These are phyloP conservation scores for Rugosomyces carneus DNA, from an alignment of 1,284 basidiomycete genomes.

Conservation along the genomic window DNA sequence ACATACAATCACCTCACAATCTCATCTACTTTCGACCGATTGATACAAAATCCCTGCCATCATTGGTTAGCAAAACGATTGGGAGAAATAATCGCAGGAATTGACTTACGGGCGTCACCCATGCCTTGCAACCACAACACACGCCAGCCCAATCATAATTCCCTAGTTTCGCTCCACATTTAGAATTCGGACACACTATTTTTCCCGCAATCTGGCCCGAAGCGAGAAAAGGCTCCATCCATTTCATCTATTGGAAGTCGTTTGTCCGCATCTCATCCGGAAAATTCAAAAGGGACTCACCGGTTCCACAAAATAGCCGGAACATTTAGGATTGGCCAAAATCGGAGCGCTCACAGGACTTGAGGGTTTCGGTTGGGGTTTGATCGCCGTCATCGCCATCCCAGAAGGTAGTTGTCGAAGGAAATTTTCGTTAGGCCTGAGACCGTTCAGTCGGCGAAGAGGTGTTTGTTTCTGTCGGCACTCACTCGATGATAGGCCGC, in stretches of 20 bases:
- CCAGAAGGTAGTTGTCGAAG: constrained; percentile 50
- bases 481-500: constrained; percentile 67
- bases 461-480: constrained; percentile 9
- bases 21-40: constrained; percentile 87
- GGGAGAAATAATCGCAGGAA: background rate
- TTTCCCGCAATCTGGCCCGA: constrained; percentile 79
- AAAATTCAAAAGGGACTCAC: constrained; percentile 38
- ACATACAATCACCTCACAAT: constrained; percentile 34
- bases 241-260: constrained; percentile 76
- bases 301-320: constrained; percentile 95
- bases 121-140: constrained; percentile 85
- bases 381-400: constrained; percentile 25
- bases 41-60: constrained; percentile 83
- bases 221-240: constrained; percentile 86
- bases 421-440: constrained; percentile 80
- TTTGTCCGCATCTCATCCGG: background rate
- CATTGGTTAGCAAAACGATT: background rate
- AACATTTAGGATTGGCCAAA: constrained; percentile 73
- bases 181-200: constrained; percentile 86
- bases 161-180: constrained; percentile 87
- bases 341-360: constrained; percentile 52
- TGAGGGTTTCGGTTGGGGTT: constrained; percentile 5
- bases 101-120: constrained; percentile 80
- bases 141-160: constrained; percentile 97
- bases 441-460: constrained; percentile 2